Percentiles rank a stretch among this genome's conserved stretches.
phyloP scores from a whole-genome alignment of 1,139 yeast species.

The Pneumocystis wakefieldiae region DNA sequence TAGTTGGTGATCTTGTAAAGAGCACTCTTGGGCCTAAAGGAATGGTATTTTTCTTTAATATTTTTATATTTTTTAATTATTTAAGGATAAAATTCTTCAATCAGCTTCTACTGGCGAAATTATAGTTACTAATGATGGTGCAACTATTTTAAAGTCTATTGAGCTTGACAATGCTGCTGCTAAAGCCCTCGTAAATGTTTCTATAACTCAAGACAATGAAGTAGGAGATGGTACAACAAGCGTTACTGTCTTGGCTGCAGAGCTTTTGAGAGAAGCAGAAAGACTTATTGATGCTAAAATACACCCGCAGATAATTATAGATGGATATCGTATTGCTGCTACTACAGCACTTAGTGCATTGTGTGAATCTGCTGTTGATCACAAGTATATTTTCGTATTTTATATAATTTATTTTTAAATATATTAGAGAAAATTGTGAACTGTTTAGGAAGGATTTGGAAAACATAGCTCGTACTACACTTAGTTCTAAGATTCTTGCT shows the following conservation, averaged over 20 bases:
- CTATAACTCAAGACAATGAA: constrained; percentile 96
- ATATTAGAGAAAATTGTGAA: constrained; percentile 30
- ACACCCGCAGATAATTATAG: constrained; percentile 95
- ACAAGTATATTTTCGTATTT: constrained; percentile 30
- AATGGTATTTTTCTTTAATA: constrained; percentile 32
- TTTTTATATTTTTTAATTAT: not conserved
- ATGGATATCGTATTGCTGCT: constrained; percentile 84
- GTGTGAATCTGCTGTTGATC: constrained; percentile 58
- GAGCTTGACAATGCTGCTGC: constrained; percentile 98
- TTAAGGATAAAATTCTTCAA: constrained; percentile 66
- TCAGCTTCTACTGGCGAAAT: constrained; percentile 68
- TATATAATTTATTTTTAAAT: not conserved
- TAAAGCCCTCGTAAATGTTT: constrained; percentile 83
- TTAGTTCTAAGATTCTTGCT: constrained; percentile 83
- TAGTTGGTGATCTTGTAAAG: constrained; percentile 78
- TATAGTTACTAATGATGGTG: constrained; percentile 92
- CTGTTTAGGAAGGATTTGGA: constrained; percentile 63
- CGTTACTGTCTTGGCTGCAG: constrained; percentile 89
- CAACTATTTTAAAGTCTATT: constrained; percentile 83
- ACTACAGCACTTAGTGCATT: constrained; percentile 70
- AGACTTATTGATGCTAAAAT: constrained; percentile 79
- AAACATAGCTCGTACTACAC: constrained; percentile 82
- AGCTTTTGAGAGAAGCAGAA: constrained; percentile 88
- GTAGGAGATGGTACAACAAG: constrained; percentile 99
- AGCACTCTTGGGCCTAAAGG: constrained; percentile 96